Evolutionary conservation across 495 filamentous ascomycete genomes (phyloP), one percentile per base, ranked within the genome.

Genomic region (Xylaria scruposa): DNA sequence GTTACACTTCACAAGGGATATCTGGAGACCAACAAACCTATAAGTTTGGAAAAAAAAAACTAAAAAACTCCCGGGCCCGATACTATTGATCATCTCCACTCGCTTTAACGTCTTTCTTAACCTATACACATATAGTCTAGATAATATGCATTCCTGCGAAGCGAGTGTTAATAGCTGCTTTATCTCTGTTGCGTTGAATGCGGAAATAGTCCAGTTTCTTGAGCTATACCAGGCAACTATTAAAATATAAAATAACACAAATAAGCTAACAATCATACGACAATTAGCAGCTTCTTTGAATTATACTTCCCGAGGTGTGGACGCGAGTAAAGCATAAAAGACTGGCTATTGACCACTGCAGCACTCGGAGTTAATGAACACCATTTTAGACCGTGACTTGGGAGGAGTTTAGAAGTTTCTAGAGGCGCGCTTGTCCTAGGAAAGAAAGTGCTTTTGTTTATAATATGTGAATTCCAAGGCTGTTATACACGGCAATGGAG

Each of bases 341-440:
- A 88, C 77, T 91, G 90, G 19, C 90, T 89, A 0, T 90, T 90
- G 8, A 92, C 87, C 89, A 91, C 91, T 40, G 72, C 24, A 91
- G 72, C 72, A 88, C 89, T 4, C 86, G 89, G 51, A 90, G 72
- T 4, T 84, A 83, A 73, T 90, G 33, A 36, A 5, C 33, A 4
- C 1, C 33, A 36, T 36, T 36, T 36, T n/a, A 6, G 3, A 36
- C 0, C 33, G 3, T 36, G 33, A 6, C 33, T 36, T 36, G 33
- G 4, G 33, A 36, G 33, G 3, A 6, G 4, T 36, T 36, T 5
- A 1, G 33, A 36, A 36, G 33, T 6, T 36, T 6, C 33, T 36
- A 36, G 3, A 36, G 33, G 7, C 33, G 4, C 7, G 4, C 0
- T 36, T 6, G 33, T 33, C 4, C 33, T 36, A 3, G 33, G 7